Evolutionary conservation across 257 asterid species (phyloP).

Genomic region (Marsdenia floribunda): DNA sequence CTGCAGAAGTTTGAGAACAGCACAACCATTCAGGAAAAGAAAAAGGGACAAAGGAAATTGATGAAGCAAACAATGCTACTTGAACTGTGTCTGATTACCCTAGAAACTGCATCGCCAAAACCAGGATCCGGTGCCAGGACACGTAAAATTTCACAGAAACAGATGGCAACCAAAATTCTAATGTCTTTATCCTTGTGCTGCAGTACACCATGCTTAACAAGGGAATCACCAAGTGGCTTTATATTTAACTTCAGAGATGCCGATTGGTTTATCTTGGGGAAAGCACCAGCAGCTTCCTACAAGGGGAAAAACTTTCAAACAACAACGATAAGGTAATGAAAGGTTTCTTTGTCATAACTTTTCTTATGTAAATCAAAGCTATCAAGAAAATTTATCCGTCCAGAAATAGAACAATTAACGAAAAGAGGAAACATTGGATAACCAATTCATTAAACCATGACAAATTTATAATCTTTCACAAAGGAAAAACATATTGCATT

Average conservation of each 20-base stretch:
- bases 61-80: not conserved
- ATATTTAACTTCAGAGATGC: conserved; percentile 31
- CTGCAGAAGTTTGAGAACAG: conserved; percentile 34
- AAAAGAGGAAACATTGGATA: not conserved
- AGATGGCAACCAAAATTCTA: conserved; percentile 59
- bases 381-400: not conserved
- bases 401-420: conserved; percentile 10
- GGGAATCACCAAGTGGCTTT: conserved; percentile 54
- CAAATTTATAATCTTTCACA: not conserved
- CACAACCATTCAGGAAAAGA: conserved; percentile 7
- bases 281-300: conserved; percentile 65
- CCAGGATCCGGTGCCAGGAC: conserved; percentile 73
- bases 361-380: not conserved
- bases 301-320: conserved; percentile 16
- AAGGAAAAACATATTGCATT: not conserved
- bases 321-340: conserved; percentile 6
- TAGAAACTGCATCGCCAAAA: conserved; percentile 43
- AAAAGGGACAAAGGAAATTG: not conserved
- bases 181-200: conserved; percentile 65
- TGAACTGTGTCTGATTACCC: conserved; percentile 38
- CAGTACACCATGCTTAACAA: conserved; percentile 49
- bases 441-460: not conserved
- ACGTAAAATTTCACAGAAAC: conserved; percentile 58
- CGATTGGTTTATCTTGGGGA: conserved; percentile 49
- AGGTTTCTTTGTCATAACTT: not conserved